A percentile compares a stretch with the other conserved stretches of the same genome.
Evolutionary conservation across 768 basidiomycete genomes (phyloP).

Genomic region (Naganishia onofrii): DNA sequence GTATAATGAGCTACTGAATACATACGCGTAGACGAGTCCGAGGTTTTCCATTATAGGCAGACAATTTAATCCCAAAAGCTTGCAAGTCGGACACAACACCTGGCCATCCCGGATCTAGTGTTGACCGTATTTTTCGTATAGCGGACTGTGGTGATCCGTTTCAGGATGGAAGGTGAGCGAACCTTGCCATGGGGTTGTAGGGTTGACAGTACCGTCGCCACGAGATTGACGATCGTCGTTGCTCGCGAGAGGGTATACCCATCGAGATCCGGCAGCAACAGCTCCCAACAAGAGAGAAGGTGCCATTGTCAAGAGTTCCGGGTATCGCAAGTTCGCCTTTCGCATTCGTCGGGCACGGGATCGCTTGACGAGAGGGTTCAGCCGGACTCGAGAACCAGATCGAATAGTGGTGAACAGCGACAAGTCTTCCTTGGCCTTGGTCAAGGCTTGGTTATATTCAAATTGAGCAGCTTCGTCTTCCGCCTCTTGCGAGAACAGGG

Average conservation of each 20-base stretch:
- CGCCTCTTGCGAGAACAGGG: slow-evolving; percentile 62
- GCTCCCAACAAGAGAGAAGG: slow-evolving; percentile 72
- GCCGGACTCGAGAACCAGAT: slow-evolving; percentile 50
- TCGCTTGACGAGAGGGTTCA: slow-evolving; percentile 79
- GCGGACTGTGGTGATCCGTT: slow-evolving; percentile 65
- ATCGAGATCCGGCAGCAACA: slow-evolving; percentile 56
- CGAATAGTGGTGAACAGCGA: slow-evolving; percentile 75
- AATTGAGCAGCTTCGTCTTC: slow-evolving; percentile 53
- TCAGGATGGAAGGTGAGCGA: slow-evolving; percentile 84
- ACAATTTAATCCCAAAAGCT: slow-evolving; percentile 3
- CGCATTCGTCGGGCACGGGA: slow-evolving; percentile 63
- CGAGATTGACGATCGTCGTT: slow-evolving; percentile 75
- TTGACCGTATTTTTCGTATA: slow-evolving; percentile 32
- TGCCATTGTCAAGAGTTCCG: slow-evolving; percentile 72
- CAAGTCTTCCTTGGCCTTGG: slow-evolving; percentile 80
- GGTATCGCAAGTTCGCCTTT: slow-evolving; percentile 49
- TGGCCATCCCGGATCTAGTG: not conserved
- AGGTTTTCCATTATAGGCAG: not conserved
- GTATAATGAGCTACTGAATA: slow-evolving; percentile 7
- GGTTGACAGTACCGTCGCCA: slow-evolving; percentile 61
- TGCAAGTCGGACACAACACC: not conserved
- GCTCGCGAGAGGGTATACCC: slow-evolving; percentile 56
- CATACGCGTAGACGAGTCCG: not conserved
- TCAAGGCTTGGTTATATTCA: slow-evolving; percentile 64
- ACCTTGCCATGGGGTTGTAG: slow-evolving; percentile 52